Evolutionary conservation across 1,284 basidiomycete species (phyloP).

Genomic region (Fistulinella staudtii): DNA sequence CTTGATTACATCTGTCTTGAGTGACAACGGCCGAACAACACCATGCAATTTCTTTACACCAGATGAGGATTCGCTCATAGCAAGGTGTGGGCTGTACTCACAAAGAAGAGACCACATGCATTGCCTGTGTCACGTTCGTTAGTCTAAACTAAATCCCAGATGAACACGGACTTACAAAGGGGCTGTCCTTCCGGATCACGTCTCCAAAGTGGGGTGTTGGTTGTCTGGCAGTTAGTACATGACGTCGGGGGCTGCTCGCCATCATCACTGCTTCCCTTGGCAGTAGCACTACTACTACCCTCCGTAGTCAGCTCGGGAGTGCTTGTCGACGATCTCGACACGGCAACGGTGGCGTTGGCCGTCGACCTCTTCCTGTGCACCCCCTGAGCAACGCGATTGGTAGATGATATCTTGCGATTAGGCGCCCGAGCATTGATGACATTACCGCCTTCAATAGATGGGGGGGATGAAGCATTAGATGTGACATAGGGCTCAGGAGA

Average conservation of each 20-base stretch:
- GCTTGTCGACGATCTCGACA: constrained; percentile 46
- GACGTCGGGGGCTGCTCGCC: constrained; percentile 70
- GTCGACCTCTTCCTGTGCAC: constrained; percentile 50
- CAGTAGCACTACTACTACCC: constrained; percentile 28
- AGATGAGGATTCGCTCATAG: constrained; percentile 15
- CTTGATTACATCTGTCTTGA: constrained; percentile 98
- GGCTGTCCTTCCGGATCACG: constrained; percentile 94
- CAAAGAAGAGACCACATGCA: constrained; percentile 88
- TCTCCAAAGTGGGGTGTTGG: constrained; percentile 93
- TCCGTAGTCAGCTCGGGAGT: constrained; percentile 48
- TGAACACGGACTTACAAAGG: constrained; percentile 55
- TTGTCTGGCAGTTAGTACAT: constrained; percentile 94
- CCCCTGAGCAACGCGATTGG: constrained; percentile 55
- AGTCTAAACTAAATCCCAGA: constrained; percentile 3
- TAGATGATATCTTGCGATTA: constrained; percentile 55
- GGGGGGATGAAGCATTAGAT: constrained; percentile 67
- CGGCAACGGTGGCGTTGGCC: constrained; percentile 31
- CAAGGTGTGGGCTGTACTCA: constrained; percentile 42
- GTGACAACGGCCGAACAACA: constrained; percentile 86
- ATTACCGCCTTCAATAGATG: constrained; percentile 52
- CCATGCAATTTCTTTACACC: constrained; percentile 83
- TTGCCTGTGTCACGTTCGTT: constrained; percentile 47
- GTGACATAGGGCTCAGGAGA: constrained; percentile 71
- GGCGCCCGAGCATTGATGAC: constrained; percentile 25
- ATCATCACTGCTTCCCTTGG: constrained; percentile 56